These are phyloP conservation scores for Aspergillus intermedius DNA, from an alignment of 2,329 filamentous ascomycete species.

Conservation along the genomic window DNA sequence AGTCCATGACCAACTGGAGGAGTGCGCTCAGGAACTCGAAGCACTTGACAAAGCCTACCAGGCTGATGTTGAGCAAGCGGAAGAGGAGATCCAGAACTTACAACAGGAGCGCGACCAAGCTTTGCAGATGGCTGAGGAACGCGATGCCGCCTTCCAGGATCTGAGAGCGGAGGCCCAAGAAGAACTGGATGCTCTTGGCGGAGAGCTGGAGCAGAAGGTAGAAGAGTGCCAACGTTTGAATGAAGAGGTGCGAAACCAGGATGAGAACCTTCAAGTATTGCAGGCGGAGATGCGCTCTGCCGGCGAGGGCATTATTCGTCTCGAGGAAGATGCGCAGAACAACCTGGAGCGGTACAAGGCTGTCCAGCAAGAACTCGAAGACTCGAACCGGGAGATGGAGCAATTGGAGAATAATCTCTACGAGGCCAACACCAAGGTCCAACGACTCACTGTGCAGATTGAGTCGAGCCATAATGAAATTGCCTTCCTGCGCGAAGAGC, in stretches of 20 bases:
- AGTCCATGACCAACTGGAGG: conserved; percentile 73
- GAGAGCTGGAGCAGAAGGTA: conserved; percentile 65
- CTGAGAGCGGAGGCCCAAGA: conserved; percentile 54
- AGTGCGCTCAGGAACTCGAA: conserved; percentile 73
- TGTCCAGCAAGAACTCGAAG: conserved; percentile 73
- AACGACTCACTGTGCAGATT: conserved; percentile 80
- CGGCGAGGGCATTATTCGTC: conserved; percentile 73
- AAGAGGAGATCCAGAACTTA: conserved; percentile 71
- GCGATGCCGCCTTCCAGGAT: conserved; percentile 46
- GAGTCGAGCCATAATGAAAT: conserved; percentile 92
- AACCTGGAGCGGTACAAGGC: conserved; percentile 73
- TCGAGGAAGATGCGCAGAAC: conserved; percentile 82
- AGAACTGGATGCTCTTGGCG: conserved; percentile 52
- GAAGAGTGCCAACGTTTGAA: conserved; percentile 65
- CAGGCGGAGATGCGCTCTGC: conserved; percentile 91
- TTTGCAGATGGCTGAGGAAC: conserved; percentile 62
- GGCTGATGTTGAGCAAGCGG: conserved; percentile 70
- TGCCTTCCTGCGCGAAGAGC: conserved; percentile 89
- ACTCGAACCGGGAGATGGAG: conserved; percentile 81
- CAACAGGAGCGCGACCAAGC: conserved; percentile 84
- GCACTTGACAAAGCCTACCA: conserved; percentile 66
- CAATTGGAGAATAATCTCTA: conserved; percentile 75
- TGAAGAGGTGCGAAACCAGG: conserved; percentile 65
- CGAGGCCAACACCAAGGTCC: conserved; percentile 80
- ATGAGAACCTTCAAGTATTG: conserved; percentile 83